Percentiles rank a stretch among this genome's conserved stretches.
These are phyloP conservation scores for Annulohypoxylon truncatum DNA, from an alignment of 2,329 filamentous ascomycete genomes.

Conservation along the genomic window DNA sequence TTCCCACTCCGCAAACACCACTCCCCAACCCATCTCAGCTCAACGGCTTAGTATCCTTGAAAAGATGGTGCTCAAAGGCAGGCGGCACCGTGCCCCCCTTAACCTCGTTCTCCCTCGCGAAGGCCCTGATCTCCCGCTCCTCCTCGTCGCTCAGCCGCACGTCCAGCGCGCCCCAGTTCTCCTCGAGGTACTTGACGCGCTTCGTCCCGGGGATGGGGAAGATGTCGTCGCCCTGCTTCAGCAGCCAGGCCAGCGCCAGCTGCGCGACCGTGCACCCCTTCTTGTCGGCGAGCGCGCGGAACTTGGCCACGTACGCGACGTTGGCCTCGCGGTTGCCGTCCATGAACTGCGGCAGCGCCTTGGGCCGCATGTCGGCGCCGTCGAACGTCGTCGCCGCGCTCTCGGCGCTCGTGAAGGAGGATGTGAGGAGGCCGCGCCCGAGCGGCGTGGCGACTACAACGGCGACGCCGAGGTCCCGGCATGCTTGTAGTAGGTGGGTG, in stretches of 20 bases:
- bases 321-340: slow-evolving; percentile 64
- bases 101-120: slow-evolving; percentile 26
- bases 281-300: slow-evolving; percentile 45
- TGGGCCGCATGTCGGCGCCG: slow-evolving; percentile 49
- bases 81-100: slow-evolving; percentile 19
- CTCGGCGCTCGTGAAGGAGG: slow-evolving; percentile 50
- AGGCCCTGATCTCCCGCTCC: slow-evolving; percentile 38
- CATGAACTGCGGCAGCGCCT: slow-evolving; percentile 55
- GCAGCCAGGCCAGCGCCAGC: slow-evolving; percentile 68
- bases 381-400: slow-evolving; percentile 51
- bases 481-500: slow-evolving; percentile 56
- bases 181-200: slow-evolving; percentile 51
- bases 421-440: slow-evolving; percentile 58
- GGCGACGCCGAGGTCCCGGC: slow-evolving; percentile 60
- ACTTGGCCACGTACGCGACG: slow-evolving; percentile 46
- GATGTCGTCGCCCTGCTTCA: slow-evolving; percentile 58
- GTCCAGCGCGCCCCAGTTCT: slow-evolving; percentile 47
- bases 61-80: not conserved
- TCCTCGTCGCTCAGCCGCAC: slow-evolving; percentile 45
- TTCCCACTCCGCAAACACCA: not conserved
- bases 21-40: too few species aligned
- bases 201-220: slow-evolving; percentile 56
- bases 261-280: slow-evolving; percentile 61
- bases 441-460: slow-evolving; percentile 58
- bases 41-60: slow-evolving; percentile 20